Evolutionary conservation across 1,284 basidiomycete genomes (phyloP).

Genomic region (Irpex sp.): DNA sequence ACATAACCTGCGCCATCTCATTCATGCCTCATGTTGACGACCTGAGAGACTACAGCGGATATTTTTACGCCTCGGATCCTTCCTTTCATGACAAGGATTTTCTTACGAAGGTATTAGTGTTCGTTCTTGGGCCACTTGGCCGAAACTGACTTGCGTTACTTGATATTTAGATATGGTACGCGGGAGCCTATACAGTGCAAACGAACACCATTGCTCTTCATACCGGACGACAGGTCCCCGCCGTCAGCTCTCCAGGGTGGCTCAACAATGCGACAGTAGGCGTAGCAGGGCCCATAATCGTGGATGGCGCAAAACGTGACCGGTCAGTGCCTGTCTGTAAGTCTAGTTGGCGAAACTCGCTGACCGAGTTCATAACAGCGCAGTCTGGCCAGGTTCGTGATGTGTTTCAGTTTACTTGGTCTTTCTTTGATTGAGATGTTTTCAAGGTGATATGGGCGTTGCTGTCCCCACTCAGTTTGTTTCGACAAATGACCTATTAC

Average conservation of each 20-base stretch:
- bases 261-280: slow-evolving; percentile 53
- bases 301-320: slow-evolving; percentile 61
- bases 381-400: slow-evolving; percentile 50
- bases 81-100: slow-evolving; percentile 45
- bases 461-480: slow-evolving; percentile 60
- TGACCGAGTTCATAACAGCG: slow-evolving; percentile 26
- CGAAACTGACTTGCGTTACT: not conserved
- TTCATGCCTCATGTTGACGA: slow-evolving; percentile 54
- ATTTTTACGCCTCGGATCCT: slow-evolving; percentile 50
- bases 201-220: slow-evolving; percentile 52
- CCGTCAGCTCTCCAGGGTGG: slow-evolving; percentile 44
- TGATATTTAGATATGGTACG: slow-evolving; percentile 47
- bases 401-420: not conserved
- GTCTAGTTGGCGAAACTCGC: not conserved
- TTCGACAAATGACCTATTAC: slow-evolving; percentile 53
- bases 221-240: slow-evolving; percentile 50
- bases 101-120: slow-evolving; percentile 40
- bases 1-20: slow-evolving; percentile 50
- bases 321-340: slow-evolving; percentile 29
- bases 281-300: slow-evolving; percentile 57
- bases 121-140: not conserved
- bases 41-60: slow-evolving; percentile 50
- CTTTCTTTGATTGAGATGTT: not conserved
- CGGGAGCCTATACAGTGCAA: slow-evolving; percentile 61
- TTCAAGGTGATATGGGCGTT: slow-evolving; percentile 56